phyloP scores from a whole-genome alignment of 2,329 filamentous ascomycete species.

The Coniella vitis region DNA sequence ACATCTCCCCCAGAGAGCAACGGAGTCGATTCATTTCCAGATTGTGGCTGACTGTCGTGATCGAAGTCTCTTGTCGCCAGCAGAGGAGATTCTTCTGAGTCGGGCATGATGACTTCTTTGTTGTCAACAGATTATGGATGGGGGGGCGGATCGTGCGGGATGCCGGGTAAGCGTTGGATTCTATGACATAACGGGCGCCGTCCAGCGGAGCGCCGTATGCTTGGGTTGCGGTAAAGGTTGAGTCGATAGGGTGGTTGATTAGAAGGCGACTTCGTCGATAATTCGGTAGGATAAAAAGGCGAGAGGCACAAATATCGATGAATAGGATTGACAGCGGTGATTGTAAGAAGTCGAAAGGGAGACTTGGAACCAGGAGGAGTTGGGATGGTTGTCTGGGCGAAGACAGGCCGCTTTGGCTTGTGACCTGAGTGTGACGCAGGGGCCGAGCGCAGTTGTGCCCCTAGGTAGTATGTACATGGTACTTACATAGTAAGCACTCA shows the following conservation, averaged over 20 bases:
- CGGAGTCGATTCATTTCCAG: constrained; percentile 42
- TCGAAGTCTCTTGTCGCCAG: constrained; percentile 29
- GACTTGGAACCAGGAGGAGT: too few relatives aligned
- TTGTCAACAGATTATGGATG: background rate
- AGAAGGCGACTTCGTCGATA: too few relatives aligned
- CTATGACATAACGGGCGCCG: constrained; percentile 7
- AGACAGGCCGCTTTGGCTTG: too few relatives aligned
- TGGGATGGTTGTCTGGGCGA: too few relatives aligned
- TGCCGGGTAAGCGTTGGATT: background rate
- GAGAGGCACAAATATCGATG: background rate
- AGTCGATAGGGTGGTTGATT: background rate
- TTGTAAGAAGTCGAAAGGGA: background rate
- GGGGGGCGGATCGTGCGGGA: background rate
- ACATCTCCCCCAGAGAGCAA: constrained; percentile 36
- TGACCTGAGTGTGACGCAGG: too few relatives aligned
- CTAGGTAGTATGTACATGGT: too few relatives aligned
- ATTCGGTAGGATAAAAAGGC: too few relatives aligned
- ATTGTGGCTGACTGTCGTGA: constrained; percentile 20
- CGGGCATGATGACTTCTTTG: constrained; percentile 30
- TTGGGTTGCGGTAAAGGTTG: background rate
- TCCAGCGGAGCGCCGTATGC: constrained; percentile 2
- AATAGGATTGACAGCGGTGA: too few relatives aligned
- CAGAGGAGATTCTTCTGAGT: constrained; percentile 39
- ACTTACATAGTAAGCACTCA: too few relatives aligned
- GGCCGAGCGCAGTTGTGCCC: too few relatives aligned